Evolutionary conservation across 164 flowering plant genomes (phyloP).

Genomic region (Cinnamomum micranthum): DNA sequence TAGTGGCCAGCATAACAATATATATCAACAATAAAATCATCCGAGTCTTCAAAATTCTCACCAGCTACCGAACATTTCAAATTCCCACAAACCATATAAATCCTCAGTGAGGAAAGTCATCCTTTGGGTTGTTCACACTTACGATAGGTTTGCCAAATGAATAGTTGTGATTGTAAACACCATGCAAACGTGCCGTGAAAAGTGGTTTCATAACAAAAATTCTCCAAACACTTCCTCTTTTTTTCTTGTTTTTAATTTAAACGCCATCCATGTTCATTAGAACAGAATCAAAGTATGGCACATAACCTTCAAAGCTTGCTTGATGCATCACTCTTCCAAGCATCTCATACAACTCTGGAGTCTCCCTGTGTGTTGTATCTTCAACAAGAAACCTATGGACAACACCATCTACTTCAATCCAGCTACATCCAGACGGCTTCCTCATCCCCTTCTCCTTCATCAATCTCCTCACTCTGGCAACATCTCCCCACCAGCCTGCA

Average conservation of each 20-base stretch:
- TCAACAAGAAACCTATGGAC: slow-evolving; percentile 28
- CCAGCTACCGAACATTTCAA: too few relatives aligned
- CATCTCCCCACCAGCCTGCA: slow-evolving; percentile 28
- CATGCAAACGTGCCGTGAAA: too few relatives aligned
- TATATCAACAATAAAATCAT: too few relatives aligned
- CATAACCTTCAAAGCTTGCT: slow-evolving; percentile 19
- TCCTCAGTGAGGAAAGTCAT: too few relatives aligned
- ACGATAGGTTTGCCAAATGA: not conserved
- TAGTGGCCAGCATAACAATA: too few relatives aligned
- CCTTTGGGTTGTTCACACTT: too few relatives aligned
- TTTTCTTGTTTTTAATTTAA: not conserved
- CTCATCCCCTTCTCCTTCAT: slow-evolving; percentile 21
- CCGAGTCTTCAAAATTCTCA: too few relatives aligned
- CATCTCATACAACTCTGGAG: slow-evolving; percentile 16
- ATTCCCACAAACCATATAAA: too few relatives aligned
- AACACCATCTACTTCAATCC: slow-evolving; percentile 27
- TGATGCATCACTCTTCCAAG: slow-evolving; percentile 12
- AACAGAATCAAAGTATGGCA: slow-evolving; percentile 12
- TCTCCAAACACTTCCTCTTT: too few relatives aligned
- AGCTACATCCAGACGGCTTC: slow-evolving; percentile 30
- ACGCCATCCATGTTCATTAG: slow-evolving; percentile 13
- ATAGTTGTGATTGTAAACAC: not conserved
- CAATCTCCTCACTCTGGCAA: slow-evolving; percentile 22
- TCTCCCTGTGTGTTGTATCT: slow-evolving; percentile 18
- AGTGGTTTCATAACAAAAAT: too few relatives aligned